Evolutionary conservation across 257 asterid genomes (phyloP), one percentile per base, ranked within the genome.

Genomic region (Buddleja alternifolia): DNA sequence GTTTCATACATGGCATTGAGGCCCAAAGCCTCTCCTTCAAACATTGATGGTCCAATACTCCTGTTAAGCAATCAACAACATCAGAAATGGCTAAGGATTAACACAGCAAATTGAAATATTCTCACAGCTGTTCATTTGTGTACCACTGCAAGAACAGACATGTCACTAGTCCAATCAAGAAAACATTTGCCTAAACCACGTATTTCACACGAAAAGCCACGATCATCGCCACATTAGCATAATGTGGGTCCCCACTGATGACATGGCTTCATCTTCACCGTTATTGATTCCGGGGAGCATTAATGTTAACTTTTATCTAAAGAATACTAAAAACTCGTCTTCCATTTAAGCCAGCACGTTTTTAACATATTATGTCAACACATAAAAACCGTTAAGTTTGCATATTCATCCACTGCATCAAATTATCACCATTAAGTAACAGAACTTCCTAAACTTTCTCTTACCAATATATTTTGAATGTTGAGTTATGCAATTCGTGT

Each of bases 11-110:
- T 93, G 62, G 97, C 94, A 47, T 73, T 81, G 71, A 93, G 89
- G 37, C 99, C 97, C 79, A 88, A 74, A 62, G 87, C 97, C 88
- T 93, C 99, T 59, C 97, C 98, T 72, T 90, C 96, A 53, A 93
- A 93, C 97, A 93, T 93, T 32, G 90, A 84, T 39, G 90, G 88
- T 44, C 88, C 97, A 47, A 88, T 79, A 73, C 88, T 83, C 88
- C 98, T 90, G 85, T 76, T 50, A 53, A 47, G 54, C 42, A 61
- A 60, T 62, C 63, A 73, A 39, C 36, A 44, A 48, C 9, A 32
- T 51, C 53, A 48, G 72, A 60, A 69, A 69, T 60, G 37, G 59
- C 40, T 44, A 7, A 37, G 24, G 8, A 29, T 29, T 8, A n/a
- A 45, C 14, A 3, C 53, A 50, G 45, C 23, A 44, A 23, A 12